Evolutionary conservation across 108 stramenopile species (phyloP).

Genomic region (Cylindrotheca closterium): DNA sequence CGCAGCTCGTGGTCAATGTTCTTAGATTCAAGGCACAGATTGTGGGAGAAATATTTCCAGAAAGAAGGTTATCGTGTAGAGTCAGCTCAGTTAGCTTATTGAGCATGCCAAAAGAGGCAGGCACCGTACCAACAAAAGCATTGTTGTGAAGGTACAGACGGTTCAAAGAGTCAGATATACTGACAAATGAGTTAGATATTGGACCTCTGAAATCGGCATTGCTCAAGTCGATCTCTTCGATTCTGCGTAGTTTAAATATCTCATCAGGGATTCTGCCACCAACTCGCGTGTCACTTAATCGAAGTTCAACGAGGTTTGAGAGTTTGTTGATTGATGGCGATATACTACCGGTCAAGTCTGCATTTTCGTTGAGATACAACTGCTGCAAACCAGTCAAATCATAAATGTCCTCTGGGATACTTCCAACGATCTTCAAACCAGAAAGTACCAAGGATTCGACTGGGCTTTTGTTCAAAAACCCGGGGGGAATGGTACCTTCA

Average conservation of each 20-base stretch:
- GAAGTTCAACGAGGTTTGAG: conserved; percentile 11
- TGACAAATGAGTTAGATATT: conserved; percentile 12
- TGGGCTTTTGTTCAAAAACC: not conserved
- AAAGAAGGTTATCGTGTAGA: conserved; percentile 24
- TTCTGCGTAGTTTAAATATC: conserved; percentile 19
- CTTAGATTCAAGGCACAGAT: conserved; percentile 23
- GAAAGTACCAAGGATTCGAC: conserved; percentile 40
- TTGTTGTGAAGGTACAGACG: conserved; percentile 21
- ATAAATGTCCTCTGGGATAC: conserved; percentile 36
- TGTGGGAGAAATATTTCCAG: conserved; percentile 20
- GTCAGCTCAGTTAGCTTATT: conserved; percentile 8
- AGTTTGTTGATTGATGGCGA: conserved; percentile 44
- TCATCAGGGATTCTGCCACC: conserved; percentile 40
- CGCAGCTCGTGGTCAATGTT: conserved; percentile 29
- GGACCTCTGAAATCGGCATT: conserved; percentile 34
- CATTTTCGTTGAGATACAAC: conserved; percentile 41
- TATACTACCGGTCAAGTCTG: conserved; percentile 35
- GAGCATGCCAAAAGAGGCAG: conserved; percentile 14
- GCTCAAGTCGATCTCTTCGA: conserved; percentile 44
- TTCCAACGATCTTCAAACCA: conserved; percentile 33
- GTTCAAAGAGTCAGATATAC: conserved; percentile 4
- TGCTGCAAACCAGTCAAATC: conserved; percentile 25
- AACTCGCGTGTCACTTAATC: conserved; percentile 26
- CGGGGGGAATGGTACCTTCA: conserved; percentile 4
- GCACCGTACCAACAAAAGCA: conserved; percentile 18